These are phyloP conservation scores for Suhomyces taliae DNA, from an alignment of 1,139 yeast genomes.

Conservation along the genomic window DNA sequence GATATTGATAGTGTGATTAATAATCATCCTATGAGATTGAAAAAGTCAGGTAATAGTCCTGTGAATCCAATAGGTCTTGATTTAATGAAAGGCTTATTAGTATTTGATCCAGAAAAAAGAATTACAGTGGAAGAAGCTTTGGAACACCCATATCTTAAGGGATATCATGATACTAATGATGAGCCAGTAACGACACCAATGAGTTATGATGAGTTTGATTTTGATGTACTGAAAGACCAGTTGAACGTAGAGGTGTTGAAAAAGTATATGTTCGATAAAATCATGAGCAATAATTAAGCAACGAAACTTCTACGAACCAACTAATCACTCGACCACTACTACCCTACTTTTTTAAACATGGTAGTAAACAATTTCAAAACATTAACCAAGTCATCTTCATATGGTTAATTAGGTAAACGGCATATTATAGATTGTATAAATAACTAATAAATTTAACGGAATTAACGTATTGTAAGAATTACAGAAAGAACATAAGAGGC, in stretches of 20 bases:
- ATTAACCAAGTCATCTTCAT: no score
- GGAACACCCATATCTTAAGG: constrained; percentile 61
- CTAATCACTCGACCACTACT: no score
- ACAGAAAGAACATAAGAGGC: no score
- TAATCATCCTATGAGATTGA: constrained; percentile 16
- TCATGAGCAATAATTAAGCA: constrained; percentile 24
- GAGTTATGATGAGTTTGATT: constrained; percentile 45
- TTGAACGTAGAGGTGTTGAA: constrained; percentile 49
- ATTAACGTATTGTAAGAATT: no score
- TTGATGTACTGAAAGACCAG: constrained; percentile 57
- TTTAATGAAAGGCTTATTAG: constrained; percentile 55
- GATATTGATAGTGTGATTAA: constrained; percentile 13
- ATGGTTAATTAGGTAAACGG: no score
- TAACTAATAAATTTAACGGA: no score
- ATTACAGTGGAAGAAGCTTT: constrained; percentile 66
- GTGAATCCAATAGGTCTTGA: constrained; percentile 63
- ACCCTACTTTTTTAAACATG: no score
- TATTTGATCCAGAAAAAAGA: constrained; percentile 65
- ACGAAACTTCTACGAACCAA: no score
- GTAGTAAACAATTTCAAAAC: no score
- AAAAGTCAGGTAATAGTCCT: constrained; percentile 11
- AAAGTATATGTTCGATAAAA: constrained; percentile 57
- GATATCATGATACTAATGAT: constrained; percentile 71
- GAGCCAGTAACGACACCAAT: constrained; percentile 55
- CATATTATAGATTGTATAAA: no score